phyloP scores from a whole-genome alignment of 495 filamentous ascomycete genomes.

The Amorphotheca resinae region DNA sequence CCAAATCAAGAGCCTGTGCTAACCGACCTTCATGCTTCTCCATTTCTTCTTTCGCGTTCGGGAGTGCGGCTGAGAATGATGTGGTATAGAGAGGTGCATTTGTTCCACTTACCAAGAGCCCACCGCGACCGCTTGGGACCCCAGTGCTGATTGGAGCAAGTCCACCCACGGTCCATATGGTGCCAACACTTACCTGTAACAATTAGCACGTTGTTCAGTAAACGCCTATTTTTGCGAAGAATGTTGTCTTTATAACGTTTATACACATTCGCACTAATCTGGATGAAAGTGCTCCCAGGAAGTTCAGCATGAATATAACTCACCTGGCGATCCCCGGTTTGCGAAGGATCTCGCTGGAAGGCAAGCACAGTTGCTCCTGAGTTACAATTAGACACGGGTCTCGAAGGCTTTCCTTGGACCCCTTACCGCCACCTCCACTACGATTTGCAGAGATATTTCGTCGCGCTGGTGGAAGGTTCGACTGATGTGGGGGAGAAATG shows the following conservation, averaged over 20 bases:
- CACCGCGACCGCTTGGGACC: slow-evolving; percentile 48
- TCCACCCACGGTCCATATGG: slow-evolving; percentile 76
- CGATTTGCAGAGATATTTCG: slow-evolving; percentile 16
- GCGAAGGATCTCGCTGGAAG: slow-evolving; percentile 16
- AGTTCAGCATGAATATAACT: slow-evolving; percentile 4
- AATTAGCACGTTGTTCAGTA: slow-evolving; percentile 10
- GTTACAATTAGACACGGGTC: slow-evolving; percentile 3
- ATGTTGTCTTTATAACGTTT: background rate
- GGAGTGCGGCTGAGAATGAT: slow-evolving; percentile 39
- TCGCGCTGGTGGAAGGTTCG: slow-evolving; percentile 3
- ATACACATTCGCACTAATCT: too few relatives aligned
- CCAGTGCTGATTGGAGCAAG: slow-evolving; percentile 38
- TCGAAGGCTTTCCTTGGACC: too few relatives aligned
- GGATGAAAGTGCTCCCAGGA: too few relatives aligned
- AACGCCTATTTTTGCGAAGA: background rate
- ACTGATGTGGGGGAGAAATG: slow-evolving; percentile 23
- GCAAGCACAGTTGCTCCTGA: slow-evolving; percentile 18
- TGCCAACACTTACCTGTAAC: slow-evolving; percentile 47
- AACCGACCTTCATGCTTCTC: slow-evolving; percentile 64
- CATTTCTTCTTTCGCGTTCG: slow-evolving; percentile 40
- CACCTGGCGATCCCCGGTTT: slow-evolving; percentile 26
- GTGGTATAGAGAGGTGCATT: slow-evolving; percentile 65
- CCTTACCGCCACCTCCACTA: slow-evolving; percentile 16
- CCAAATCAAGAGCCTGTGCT: slow-evolving; percentile 73
- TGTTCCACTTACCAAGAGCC: slow-evolving; percentile 52